These are phyloP conservation scores for Kwoniella europaea DNA, from an alignment of 768 basidiomycete genomes.

Conservation along the genomic window DNA sequence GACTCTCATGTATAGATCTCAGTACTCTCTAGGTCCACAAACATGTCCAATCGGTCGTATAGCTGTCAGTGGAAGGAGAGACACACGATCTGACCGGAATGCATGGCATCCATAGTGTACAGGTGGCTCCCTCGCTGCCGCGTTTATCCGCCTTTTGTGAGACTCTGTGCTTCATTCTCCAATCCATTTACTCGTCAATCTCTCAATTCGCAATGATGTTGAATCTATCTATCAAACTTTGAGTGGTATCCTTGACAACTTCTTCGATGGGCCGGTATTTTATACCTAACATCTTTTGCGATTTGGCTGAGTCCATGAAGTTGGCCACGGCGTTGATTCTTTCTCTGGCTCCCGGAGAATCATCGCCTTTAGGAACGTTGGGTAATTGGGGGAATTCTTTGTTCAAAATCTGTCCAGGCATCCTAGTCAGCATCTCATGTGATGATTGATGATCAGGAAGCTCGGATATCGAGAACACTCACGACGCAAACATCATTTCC, in stretches of 20 bases:
- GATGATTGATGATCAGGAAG: background rate
- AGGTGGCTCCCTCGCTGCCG: too few relatives aligned
- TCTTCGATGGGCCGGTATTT: conserved; percentile 37
- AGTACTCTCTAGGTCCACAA: too few relatives aligned
- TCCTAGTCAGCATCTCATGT: background rate
- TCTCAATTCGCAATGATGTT: conserved; percentile 5
- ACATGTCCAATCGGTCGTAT: too few relatives aligned
- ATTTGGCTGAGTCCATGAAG: conserved; percentile 39
- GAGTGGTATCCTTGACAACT: conserved; percentile 36
- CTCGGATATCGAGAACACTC: conserved; percentile 9
- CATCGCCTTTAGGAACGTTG: conserved; percentile 43
- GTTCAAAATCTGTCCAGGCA: background rate
- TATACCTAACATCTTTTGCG: conserved; percentile 41
- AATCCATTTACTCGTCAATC: too few relatives aligned
- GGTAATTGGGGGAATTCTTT: conserved; percentile 39
- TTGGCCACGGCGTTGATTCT: conserved; percentile 28
- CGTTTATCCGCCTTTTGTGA: too few relatives aligned
- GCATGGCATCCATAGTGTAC: too few relatives aligned
- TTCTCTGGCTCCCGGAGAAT: conserved; percentile 29
- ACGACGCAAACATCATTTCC: conserved; percentile 52
- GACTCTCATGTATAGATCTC: too few relatives aligned
- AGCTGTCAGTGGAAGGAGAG: too few relatives aligned
- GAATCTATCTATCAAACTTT: conserved; percentile 39
- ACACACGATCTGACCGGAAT: too few relatives aligned
- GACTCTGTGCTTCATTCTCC: too few relatives aligned